Percentiles rank a stretch among this genome's conserved stretches.
Conservation (phyloP, 768 basidiomycete species). For the Psilocybe cubensis region DNA sequence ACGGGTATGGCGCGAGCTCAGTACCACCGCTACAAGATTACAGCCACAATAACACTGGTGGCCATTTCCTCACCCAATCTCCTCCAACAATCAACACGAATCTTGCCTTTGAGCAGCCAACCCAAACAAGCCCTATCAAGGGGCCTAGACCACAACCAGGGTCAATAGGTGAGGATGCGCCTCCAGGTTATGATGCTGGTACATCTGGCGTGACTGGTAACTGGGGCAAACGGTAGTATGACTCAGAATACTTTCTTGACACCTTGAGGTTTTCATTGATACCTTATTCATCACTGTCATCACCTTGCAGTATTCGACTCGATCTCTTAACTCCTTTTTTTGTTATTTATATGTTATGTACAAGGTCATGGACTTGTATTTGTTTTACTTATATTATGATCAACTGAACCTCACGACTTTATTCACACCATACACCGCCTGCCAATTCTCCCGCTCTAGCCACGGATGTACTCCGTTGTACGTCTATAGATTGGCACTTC, state of each 20-base stretch:
- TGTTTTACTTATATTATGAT: conserved; percentile 6
- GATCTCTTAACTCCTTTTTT: conserved; percentile 4
- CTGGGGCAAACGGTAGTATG: conserved; percentile 52
- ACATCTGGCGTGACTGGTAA: conserved; percentile 49
- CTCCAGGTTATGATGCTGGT: conserved; percentile 69
- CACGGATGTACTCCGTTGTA: not conserved
- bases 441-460: not conserved
- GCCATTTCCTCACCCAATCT: conserved; percentile 19
- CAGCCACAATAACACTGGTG: not conserved
- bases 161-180: conserved; percentile 52
- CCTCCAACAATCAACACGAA: conserved; percentile 46
- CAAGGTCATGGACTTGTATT: conserved; percentile 22
- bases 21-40: conserved; percentile 24
- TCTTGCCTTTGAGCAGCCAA: conserved; percentile 21
- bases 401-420: conserved; percentile 7
- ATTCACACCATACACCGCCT: not conserved
- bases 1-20: conserved; percentile 51
- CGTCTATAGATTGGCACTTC: not conserved
- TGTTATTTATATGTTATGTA: conserved; percentile 19
- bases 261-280: not conserved
- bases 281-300: not conserved
- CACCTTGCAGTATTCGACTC: not conserved
- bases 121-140: conserved; percentile 41
- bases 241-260: not conserved
- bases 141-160: conserved; percentile 44